Evolutionary conservation across 2,329 filamentous ascomycete species (phyloP), one percentile per base, ranked within the genome.

Genomic region (Aspergillus udagawae): DNA sequence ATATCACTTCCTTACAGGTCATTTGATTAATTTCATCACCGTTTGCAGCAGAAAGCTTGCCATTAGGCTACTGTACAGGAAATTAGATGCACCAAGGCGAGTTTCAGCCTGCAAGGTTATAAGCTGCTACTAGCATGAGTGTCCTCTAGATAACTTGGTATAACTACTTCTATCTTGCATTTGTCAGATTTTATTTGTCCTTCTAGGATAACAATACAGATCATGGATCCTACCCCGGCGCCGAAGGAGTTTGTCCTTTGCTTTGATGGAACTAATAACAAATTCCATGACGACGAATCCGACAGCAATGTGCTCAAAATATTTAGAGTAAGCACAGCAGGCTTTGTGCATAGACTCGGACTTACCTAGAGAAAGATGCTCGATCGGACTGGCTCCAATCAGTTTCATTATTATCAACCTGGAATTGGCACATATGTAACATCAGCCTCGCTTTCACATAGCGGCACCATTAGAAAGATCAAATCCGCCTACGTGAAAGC

Each of bases 261-360:
- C 59, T 77, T 77, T 54, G 71, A 79, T 65, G 77, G 76, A 29
- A 79, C 77, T 0, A 75, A 75, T 4, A 78, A 77, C 55, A 77
- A 74, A 54, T 78, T 75, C 56, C 66, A 66, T 14, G 76, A 76
- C 21, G 77, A 75, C 53, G 69, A 74, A 51, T 73, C 73, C 4
- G 77, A 79, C 61, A 79, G 75, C 65, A 79, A 78, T 67, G 77
- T 79, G 32, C 67, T 79, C 49, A 79, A 76, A 60, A 75, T 79
- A 28, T 78, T 76, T 67, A 73, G 74, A 41, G 75, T 75, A 68
- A 66, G 70, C 10, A 1, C 29, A 14, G 29, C 4, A 35, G 4
- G 29, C 12, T 14, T 2, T 35, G 32, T 35, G 29, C 12, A 35
- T 35, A 14, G 29, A 35, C 12, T 4, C 64, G 12, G 4, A 5